Conservation (phyloP, 1,284 basidiomycete species). For the Austroboletus novae-zelandiae region DNA sequence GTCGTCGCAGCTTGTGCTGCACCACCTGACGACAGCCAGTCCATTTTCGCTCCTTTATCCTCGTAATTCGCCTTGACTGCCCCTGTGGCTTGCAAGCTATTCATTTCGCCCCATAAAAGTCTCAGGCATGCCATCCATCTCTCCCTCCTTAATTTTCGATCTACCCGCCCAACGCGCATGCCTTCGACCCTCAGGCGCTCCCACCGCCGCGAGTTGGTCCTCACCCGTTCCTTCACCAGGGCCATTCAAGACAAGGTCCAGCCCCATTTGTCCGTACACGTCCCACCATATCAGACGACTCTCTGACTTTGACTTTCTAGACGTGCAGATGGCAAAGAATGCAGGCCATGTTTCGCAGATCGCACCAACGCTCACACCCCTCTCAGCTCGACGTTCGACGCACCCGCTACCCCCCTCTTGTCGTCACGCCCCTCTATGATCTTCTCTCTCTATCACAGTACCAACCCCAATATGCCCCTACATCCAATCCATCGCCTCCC, state of each 20-base stretch:
- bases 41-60: conserved; percentile 10
- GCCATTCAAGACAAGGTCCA: conserved; percentile 38
- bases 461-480: conserved; percentile 14
- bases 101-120: conserved; percentile 31
- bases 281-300: neutral
- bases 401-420: too few species aligned
- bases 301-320: conserved; percentile 14
- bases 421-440: conserved; percentile 26
- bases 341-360: conserved; percentile 20
- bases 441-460: conserved; percentile 24
- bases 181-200: conserved; percentile 38
- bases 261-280: conserved; percentile 26
- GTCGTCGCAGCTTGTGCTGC: conserved; percentile 10
- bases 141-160: conserved; percentile 12
- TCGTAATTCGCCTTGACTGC: conserved; percentile 8
- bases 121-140: conserved; percentile 8
- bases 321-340: conserved; percentile 18
- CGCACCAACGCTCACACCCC: conserved; percentile 20
- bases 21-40: conserved; percentile 7
- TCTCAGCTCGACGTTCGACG: neutral
- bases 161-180: conserved; percentile 29
- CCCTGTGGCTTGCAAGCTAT: conserved; percentile 31
- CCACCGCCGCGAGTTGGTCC: conserved; percentile 34
- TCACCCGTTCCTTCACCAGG: conserved; percentile 36
- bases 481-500: conserved; percentile 58